phyloP scores from a whole-genome alignment of 345 rosid species.

The Brassica juncea region DNA sequence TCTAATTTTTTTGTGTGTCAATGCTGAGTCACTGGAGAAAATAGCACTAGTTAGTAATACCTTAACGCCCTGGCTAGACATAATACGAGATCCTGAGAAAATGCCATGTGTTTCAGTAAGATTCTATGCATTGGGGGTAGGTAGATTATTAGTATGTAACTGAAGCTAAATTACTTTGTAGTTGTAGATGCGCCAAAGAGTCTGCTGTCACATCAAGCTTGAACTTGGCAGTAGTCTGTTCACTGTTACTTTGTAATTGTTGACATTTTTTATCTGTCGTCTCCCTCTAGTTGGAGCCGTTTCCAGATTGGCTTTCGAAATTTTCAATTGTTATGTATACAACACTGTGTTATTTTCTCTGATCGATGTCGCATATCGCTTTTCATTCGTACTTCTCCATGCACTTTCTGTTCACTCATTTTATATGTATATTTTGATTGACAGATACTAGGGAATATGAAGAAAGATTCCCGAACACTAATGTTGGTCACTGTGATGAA shows the following conservation, averaged over 20 bases:
- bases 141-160: background rate
- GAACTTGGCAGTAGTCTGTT: constrained; percentile 16
- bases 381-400: background rate
- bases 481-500: constrained; percentile 75
- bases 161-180: constrained; percentile 13
- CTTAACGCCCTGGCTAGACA: constrained; percentile 9
- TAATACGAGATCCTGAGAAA: background rate
- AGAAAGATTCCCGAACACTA: constrained; percentile 64
- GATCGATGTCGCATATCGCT: background rate
- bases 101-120: constrained; percentile 15
- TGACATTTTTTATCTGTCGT: background rate
- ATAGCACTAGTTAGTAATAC: constrained; percentile 2
- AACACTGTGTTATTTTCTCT: constrained; percentile 1
- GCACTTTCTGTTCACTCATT: constrained; percentile 4
- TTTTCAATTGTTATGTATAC: background rate
- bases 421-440: constrained; percentile 33
- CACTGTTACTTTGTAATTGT: background rate
- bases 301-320: background rate
- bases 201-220: constrained; percentile 2
- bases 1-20: background rate
- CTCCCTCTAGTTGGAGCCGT: constrained; percentile 1
- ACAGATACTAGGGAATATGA: constrained; percentile 83
- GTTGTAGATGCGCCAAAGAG: constrained; percentile 17
- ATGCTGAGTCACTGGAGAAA: background rate
- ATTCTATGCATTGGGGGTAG: background rate